These are phyloP conservation scores for Helianthus tuberosus DNA, from an alignment of 129 eudicot genomes.

Conservation along the genomic window DNA sequence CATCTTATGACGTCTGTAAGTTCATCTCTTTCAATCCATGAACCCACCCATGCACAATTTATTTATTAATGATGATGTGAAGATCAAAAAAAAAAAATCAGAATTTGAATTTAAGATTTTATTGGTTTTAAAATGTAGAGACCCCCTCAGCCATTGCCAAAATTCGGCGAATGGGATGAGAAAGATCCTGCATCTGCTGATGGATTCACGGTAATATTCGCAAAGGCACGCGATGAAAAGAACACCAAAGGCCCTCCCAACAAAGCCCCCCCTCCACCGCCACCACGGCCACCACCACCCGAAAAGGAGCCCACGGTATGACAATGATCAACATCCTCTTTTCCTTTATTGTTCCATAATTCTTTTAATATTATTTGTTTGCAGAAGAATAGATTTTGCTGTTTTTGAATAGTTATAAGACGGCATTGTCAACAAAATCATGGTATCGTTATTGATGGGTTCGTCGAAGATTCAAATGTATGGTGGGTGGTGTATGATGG, in stretches of 20 bases:
- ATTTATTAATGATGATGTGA: too few species aligned
- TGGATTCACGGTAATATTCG: conserved; percentile 67
- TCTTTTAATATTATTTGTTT: background rate
- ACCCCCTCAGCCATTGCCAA: conserved; percentile 64
- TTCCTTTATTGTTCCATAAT: too few species aligned
- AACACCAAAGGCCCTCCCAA: conserved; percentile 33
- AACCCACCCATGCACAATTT: background rate
- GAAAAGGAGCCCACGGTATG: conserved; percentile 18
- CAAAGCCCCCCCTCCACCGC: too few species aligned
- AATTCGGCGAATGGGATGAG: conserved; percentile 79
- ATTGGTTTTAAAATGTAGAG: conserved; percentile 27
- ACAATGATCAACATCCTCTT: too few species aligned
- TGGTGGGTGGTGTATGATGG: too few species aligned
- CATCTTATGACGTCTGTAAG: conserved; percentile 50
- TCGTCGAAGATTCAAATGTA: too few species aligned
- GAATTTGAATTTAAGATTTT: conserved; percentile 1
- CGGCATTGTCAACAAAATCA: background rate
- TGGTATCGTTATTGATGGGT: background rate
- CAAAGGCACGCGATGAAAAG: conserved; percentile 69
- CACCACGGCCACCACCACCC: too few species aligned
- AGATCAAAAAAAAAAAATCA: background rate
- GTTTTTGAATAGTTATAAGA: conserved; percentile 21
- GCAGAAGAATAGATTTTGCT: conserved; percentile 36
- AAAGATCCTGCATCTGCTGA: conserved; percentile 75
- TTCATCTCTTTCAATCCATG: background rate